Percentiles rank a stretch among this genome's conserved stretches.
These are phyloP conservation scores for Fonsecaea monophora DNA, from an alignment of 2,329 filamentous ascomycete species.

Conservation along the genomic window DNA sequence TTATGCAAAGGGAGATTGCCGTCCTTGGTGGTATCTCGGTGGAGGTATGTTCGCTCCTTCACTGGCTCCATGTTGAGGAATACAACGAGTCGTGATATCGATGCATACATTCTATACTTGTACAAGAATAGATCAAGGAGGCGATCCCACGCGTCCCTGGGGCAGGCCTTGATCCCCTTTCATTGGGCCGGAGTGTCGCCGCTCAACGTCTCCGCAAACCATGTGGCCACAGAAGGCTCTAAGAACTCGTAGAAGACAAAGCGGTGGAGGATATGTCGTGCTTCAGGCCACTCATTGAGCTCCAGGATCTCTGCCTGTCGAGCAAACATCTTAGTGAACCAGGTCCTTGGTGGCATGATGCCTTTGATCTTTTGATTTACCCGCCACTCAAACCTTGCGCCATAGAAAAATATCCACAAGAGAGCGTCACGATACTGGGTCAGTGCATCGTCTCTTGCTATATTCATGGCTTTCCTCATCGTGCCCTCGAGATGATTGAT, in stretches of 20 bases:
- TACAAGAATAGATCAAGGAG: neutral
- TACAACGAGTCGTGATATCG: neutral
- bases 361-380: slow-evolving; percentile 10
- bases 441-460: slow-evolving; percentile 1
- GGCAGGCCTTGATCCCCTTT: neutral
- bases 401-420: slow-evolving; percentile 27
- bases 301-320: slow-evolving; percentile 14
- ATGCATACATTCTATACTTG: neutral
- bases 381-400: slow-evolving; percentile 23
- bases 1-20: neutral
- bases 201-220: slow-evolving; percentile 23
- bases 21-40: neutral
- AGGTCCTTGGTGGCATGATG: neutral
- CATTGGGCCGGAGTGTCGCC: neutral
- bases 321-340: slow-evolving; percentile 20
- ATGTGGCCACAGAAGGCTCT: slow-evolving; percentile 14
- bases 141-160: neutral
- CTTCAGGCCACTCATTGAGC: slow-evolving; percentile 17
- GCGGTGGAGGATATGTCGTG: neutral
- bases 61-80: neutral
- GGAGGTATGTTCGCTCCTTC: neutral
- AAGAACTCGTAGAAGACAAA: slow-evolving; percentile 28
- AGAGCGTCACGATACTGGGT: slow-evolving; percentile 11
- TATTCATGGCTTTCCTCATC: slow-evolving; percentile 9
- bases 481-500: slow-evolving; percentile 22